Base-by-base conservation (phyloP, 2,329 filamentous ascomycete genomes). In the Chrysoporthe cubensis region DNA sequence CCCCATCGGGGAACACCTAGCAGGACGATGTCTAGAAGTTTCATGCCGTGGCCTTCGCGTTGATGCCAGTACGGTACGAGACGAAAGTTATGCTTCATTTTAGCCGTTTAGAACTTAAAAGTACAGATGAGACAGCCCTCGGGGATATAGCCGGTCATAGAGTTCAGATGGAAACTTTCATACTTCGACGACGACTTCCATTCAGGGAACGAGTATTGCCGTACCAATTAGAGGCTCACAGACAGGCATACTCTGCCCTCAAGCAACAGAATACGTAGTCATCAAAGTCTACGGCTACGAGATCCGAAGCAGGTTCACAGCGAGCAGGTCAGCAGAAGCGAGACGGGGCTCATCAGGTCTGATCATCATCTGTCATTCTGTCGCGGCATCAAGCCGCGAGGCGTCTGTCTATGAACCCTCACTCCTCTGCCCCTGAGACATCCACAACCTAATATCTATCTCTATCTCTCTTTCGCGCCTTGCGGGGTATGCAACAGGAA, bases 401-500 rank as follows among this genome's bases (percentile, higher is more conserved):
- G 34, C 32, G 32, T 61, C 48, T 61, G 37, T 48, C 32, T 37
- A 26, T 48, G 4, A 0, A 11, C 26, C n/a, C 21, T 32, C 21
- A 5, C 21, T 44, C 8, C 42, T 32, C 58, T 43, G 18, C 44
- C 16, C 43, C 57, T n/a, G 34, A 52, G 40, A 44, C 34, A 54
- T 61, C 60, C 32, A 43, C 21, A 40, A 48, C 46, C 9, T 21
- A 67, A 18, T 59, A 59, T 56, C 16, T 26, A 48, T 43, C 50
- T 48, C 32, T 54, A 5, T 54, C 50, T 26, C 26, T 26, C 26
- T 26, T 54, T 16, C 50, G 50, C 42, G 57, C 40, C 64, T 59
- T 34, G 13, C 21, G 59, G 59, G 59, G 59, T 61, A 66, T 68
- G 62, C 66, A 66, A 62, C 46, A 54, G 13, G 18, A 44, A 26